Percentiles rank a stretch among this genome's conserved stretches.
These are phyloP conservation scores for Arabis alpina DNA, from an alignment of 345 rosid species.

Conservation along the genomic window DNA sequence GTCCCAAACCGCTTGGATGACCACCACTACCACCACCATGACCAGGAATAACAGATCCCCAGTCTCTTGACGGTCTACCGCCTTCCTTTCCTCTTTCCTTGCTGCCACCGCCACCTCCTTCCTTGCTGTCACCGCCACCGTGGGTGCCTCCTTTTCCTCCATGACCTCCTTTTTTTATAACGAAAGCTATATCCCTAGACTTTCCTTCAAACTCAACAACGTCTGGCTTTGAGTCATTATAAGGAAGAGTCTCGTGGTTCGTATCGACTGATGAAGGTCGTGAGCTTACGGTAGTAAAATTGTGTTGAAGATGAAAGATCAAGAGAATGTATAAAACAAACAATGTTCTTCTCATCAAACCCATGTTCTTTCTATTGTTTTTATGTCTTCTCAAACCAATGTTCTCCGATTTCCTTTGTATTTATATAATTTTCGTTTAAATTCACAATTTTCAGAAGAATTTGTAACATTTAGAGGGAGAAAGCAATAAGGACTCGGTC, in stretches of 20 bases:
- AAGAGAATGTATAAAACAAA: slow-evolving; percentile 18
- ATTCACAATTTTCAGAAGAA: too few species aligned
- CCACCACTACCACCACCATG: background rate
- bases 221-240: background rate
- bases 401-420: background rate
- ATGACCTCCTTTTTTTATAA: background rate
- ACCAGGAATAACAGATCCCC: too few species aligned
- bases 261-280: background rate
- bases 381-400: background rate
- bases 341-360: background rate
- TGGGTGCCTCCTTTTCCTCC: too few species aligned
- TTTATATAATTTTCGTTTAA: background rate
- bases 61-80: too few species aligned
- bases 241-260: slow-evolving; percentile 5
- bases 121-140: too few species aligned
- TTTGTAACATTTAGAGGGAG: too few species aligned
- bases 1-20: background rate
- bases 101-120: too few species aligned
- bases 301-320: background rate
- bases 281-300: background rate
- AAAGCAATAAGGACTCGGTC: too few species aligned
- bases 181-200: background rate
- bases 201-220: slow-evolving; percentile 1
- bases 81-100: too few species aligned
- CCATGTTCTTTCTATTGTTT: slow-evolving; percentile 2